Evolutionary conservation across 768 basidiomycete species (phyloP).

Genomic region (Tricholoma furcatifolium): DNA sequence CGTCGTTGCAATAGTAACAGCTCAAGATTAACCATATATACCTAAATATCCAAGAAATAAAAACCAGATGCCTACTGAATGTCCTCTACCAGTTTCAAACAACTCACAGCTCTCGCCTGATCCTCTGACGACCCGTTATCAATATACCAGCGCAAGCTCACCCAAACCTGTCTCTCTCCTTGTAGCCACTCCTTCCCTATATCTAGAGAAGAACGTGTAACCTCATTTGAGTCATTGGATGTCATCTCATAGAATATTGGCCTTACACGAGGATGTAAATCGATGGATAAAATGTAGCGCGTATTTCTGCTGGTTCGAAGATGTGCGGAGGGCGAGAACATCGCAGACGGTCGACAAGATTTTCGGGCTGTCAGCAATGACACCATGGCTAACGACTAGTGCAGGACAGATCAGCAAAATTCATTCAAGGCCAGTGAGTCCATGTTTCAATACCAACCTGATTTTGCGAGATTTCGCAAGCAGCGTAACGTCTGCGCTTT

Average conservation of each 20-base stretch:
- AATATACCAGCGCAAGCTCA: constrained; percentile 12
- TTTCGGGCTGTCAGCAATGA: constrained; percentile 3
- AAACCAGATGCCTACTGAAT: not conserved
- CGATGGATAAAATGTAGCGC: constrained; percentile 16
- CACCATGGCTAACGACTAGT: constrained; percentile 10
- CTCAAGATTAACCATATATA: too few relatives aligned
- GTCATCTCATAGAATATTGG: not conserved
- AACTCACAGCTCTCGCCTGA: constrained; percentile 6
- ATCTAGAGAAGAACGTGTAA: constrained; percentile 1
- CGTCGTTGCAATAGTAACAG: too few relatives aligned
- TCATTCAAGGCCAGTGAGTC: not conserved
- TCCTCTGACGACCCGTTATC: constrained; percentile 18
- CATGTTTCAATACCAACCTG: constrained; percentile 3
- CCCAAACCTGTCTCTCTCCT: constrained; percentile 2
- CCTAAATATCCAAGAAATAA: too few relatives aligned
- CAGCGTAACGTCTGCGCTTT: constrained; percentile 16
- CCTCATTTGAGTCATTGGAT: not conserved
- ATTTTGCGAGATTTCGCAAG: constrained; percentile 17
- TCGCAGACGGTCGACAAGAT: constrained; percentile 11
- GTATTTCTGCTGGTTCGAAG: constrained; percentile 19
- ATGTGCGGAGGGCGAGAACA: constrained; percentile 4
- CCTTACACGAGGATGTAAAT: constrained; percentile 11
- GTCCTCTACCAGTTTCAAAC: constrained; percentile 8
- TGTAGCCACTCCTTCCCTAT: constrained; percentile 13
- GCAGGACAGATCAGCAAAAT: not conserved